Percentiles rank a stretch among this genome's conserved stretches.
Evolutionary conservation across 352 stramenopile genomes (phyloP).

Genomic region (Phytophthora ramorum): DNA sequence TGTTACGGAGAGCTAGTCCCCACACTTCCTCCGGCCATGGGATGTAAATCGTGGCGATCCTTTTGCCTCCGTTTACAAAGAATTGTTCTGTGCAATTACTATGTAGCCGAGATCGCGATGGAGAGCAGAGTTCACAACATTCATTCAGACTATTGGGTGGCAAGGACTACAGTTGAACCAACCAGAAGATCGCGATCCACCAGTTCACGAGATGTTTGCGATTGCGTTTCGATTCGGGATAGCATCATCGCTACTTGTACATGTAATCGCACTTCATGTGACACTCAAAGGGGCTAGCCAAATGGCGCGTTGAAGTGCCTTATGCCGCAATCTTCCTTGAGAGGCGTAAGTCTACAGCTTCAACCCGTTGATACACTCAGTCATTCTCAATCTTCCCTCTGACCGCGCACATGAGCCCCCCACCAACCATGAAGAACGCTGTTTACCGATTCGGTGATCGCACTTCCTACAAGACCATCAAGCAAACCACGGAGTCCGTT

Average conservation of each 20-base stretch:
- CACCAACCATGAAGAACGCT: constrained; percentile 7
- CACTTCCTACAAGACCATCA: constrained; percentile 4
- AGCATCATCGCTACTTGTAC: background rate
- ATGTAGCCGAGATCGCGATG: no score
- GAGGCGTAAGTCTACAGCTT: no score
- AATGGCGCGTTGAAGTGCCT: no score
- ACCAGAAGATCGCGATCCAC: background rate
- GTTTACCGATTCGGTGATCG: constrained; percentile 2
- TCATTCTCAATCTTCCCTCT: constrained; percentile 1
- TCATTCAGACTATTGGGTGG: no score
- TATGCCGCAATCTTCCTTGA: background rate
- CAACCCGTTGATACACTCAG: background rate
- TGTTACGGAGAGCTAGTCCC: no score
- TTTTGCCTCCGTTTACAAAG: no score
- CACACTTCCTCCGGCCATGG: no score
- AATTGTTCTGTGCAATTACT: no score
- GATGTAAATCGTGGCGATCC: no score
- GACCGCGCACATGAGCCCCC: background rate
- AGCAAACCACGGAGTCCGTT: background rate
- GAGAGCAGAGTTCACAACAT: no score
- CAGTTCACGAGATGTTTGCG: background rate
- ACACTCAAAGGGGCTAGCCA: background rate
- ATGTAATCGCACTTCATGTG: background rate
- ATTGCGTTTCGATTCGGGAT: background rate
- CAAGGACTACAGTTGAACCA: background rate